Evolutionary conservation across 495 filamentous ascomycete species (phyloP).

Genomic region (Tuber microsphaerosporum): DNA sequence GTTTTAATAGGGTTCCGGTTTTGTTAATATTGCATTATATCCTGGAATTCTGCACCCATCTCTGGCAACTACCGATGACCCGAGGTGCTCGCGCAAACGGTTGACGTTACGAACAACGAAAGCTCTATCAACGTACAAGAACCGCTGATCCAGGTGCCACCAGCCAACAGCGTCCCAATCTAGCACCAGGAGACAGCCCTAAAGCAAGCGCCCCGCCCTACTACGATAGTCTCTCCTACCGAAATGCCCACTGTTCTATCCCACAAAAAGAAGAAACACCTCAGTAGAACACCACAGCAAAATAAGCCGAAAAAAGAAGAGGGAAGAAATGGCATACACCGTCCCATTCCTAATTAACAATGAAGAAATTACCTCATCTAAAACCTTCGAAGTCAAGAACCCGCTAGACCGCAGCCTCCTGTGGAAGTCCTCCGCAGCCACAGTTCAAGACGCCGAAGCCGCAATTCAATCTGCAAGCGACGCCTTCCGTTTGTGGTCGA

Average conservation of each 20-base stretch:
- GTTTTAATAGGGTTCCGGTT: too few species aligned
- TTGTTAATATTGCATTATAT: too few species aligned
- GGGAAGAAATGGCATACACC: conserved; percentile 17
- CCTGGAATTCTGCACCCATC: too few species aligned
- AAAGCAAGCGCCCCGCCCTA: neutral
- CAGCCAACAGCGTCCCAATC: neutral
- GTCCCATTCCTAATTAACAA: conserved; percentile 70
- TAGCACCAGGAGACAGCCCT: neutral
- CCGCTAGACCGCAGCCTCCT: conserved; percentile 58
- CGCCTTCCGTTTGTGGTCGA: conserved; percentile 66
- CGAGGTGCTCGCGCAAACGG: neutral
- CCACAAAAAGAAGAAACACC: neutral
- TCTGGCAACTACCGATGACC: neutral
- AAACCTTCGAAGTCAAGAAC: conserved; percentile 60
- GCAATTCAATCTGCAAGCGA: conserved; percentile 60
- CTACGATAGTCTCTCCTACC: neutral
- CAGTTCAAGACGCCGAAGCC: conserved; percentile 53
- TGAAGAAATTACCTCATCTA: conserved; percentile 54
- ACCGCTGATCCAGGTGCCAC: neutral
- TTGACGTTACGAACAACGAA: neutral
- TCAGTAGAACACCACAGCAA: neutral
- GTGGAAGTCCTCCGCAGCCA: conserved; percentile 57
- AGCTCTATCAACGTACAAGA: neutral
- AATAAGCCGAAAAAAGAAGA: neutral
- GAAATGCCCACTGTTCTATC: neutral